Evolutionary conservation across 192 early-diverging fungal species (phyloP), one percentile per base, ranked within the genome.

Genomic region (Helicostylum pulchrum): DNA sequence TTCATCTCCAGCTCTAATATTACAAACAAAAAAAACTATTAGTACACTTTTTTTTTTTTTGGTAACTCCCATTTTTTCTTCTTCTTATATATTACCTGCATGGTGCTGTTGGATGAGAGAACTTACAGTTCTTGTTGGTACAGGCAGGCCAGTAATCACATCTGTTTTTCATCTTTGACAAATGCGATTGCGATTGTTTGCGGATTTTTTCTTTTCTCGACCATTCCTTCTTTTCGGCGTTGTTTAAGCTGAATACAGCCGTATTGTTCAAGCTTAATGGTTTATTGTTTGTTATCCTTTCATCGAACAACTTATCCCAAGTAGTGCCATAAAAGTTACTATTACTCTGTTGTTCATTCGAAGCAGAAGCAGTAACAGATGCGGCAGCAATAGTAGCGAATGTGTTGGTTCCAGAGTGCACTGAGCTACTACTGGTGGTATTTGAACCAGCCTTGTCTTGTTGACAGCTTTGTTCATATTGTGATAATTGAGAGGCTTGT

Each of bases 91-190:
- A 64, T 64, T 76, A 79, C 75, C 79, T 70, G 71, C 79, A 81
- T 26, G 68, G 66, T 8, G 67, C 34, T 4, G 61, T 59, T 8
- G 79, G 79, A 34, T 81, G 79, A 0, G 64, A 69, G 48, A 70
- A 81, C 52, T 81, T 81, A 74, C 79, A 81, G 43, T 74, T 69
- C 71, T 81, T 81, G 74, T 81, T 81, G 39, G 79, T 81, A 64
- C 79, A 81, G 26, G 68, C 67, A 43, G 79, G 79, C 79, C 79
- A 81, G 66, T 68, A 81, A 46, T 67, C 54, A 50, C 79, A 81
- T 14, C 79, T 55, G 31, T 58, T 30, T 36, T 54, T 68, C 48
- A 63, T 39, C 7, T 8, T 50, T 8, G 61, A 49, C 4, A 52
- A 10, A 52, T 63, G 48, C 5, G 15, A 32, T 42, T 63, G 61